These are phyloP conservation scores for Epichloe glyceriae DNA, from an alignment of 2,329 filamentous ascomycete genomes.

Conservation along the genomic window DNA sequence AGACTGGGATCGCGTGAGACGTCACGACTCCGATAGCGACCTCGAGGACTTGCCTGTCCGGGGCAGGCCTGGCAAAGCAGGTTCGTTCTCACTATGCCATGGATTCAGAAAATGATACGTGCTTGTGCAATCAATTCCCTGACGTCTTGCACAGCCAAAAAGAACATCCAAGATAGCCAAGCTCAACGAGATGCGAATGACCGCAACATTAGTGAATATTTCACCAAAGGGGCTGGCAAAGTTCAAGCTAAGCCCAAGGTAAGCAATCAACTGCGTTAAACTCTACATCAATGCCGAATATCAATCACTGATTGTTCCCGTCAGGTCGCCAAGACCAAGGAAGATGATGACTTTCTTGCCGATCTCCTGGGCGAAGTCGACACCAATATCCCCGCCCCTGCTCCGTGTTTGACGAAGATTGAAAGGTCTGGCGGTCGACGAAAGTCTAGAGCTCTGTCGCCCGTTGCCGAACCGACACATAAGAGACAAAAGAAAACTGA, in stretches of 20 bases:
- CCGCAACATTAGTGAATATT: constrained; percentile 88
- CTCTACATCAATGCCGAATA: neutral
- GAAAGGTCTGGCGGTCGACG: constrained; percentile 65
- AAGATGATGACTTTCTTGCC: constrained; percentile 78
- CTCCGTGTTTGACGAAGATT: constrained; percentile 45
- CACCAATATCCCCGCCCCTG: constrained; percentile 46
- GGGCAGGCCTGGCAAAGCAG: constrained; percentile 37
- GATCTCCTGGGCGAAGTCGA: constrained; percentile 81
- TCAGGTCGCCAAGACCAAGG: constrained; percentile 65
- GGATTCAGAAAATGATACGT: neutral
- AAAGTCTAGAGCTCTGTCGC: constrained; percentile 70
- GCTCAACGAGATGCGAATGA: constrained; percentile 78
- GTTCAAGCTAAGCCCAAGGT: constrained; percentile 72
- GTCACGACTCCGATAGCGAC: constrained; percentile 65
- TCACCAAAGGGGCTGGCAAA: constrained; percentile 60
- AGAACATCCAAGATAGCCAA: constrained; percentile 77
- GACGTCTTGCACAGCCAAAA: constrained; percentile 47
- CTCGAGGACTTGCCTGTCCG: constrained; percentile 22
- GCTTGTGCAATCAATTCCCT: neutral
- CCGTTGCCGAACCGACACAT: constrained; percentile 41
- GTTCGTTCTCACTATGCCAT: constrained; percentile 22
- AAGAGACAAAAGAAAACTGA: constrained; percentile 46
- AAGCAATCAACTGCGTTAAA: constrained; percentile 5
- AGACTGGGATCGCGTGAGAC: constrained; percentile 70
- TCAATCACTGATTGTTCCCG: constrained; percentile 1